Percentiles rank a stretch among this genome's conserved stretches.
phyloP scores from a whole-genome alignment of 1,284 basidiomycete species.

The Ceratobasidium sp. region DNA sequence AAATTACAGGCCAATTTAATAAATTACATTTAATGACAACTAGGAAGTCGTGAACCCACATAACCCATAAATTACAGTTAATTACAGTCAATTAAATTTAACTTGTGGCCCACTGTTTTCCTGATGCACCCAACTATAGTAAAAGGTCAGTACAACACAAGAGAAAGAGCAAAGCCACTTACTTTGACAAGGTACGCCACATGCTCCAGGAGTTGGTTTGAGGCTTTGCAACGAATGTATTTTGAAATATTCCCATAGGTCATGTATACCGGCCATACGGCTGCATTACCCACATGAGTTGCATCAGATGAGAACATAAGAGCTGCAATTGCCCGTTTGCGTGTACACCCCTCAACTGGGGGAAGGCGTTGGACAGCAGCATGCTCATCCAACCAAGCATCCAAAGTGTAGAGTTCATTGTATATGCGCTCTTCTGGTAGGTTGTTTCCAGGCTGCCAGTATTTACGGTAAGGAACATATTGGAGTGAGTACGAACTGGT shows the following conservation, averaged over 20 bases:
- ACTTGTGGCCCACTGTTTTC: too few species aligned
- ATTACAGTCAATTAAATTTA: too few species aligned
- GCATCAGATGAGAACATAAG: slow-evolving; percentile 57
- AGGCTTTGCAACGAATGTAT: slow-evolving; percentile 48
- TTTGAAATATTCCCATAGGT: slow-evolving; percentile 56
- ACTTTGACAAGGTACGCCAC: slow-evolving; percentile 54
- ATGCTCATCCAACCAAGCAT: slow-evolving; percentile 52
- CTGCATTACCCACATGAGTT: slow-evolving; percentile 53
- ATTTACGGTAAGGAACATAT: not conserved
- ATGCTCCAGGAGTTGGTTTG: slow-evolving; percentile 52
- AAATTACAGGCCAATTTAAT: too few species aligned
- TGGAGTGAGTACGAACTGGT: not conserved
- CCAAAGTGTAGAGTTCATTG: slow-evolving; percentile 53
- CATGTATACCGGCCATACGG: slow-evolving; percentile 57
- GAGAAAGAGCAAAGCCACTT: slow-evolving; percentile 43
- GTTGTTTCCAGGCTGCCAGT: not conserved
- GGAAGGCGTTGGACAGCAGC: slow-evolving; percentile 2
- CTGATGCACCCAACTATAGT: too few species aligned
- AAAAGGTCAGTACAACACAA: not conserved
- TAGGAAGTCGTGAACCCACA: too few species aligned
- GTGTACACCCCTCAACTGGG: slow-evolving; percentile 39
- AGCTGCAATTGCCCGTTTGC: slow-evolving; percentile 49
- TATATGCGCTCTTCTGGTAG: slow-evolving; percentile 44
- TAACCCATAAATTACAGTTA: too few species aligned
- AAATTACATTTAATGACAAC: too few species aligned